Conservation (phyloP, 768 basidiomycete species). For the Podaxis rugospora region DNA sequence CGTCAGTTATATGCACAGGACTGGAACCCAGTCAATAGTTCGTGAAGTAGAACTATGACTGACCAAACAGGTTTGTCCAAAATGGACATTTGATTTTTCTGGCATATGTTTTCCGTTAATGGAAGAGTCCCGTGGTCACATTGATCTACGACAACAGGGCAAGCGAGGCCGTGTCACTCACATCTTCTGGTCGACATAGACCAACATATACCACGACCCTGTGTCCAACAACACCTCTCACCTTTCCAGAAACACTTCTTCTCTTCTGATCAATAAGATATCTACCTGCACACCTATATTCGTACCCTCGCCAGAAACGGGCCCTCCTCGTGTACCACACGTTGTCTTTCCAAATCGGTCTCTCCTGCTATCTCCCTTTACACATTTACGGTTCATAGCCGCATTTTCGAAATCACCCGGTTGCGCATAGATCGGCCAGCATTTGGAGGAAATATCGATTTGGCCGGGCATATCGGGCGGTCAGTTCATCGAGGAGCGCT, state of each 20-base stretch:
- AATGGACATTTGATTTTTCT: not conserved
- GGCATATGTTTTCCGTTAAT: not conserved
- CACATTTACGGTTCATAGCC: not conserved
- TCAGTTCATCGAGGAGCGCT: not conserved
- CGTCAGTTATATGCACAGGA: not conserved
- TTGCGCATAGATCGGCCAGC: not conserved
- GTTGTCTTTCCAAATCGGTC: conserved; percentile 11
- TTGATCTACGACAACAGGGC: not conserved
- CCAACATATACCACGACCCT: not conserved
- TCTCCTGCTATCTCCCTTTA: not conserved
- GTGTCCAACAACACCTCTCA: not conserved
- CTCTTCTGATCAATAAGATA: conserved; percentile 8
- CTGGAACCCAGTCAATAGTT: not conserved
- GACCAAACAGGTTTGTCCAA: not conserved
- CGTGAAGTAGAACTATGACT: not conserved
- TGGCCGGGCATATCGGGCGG: not conserved
- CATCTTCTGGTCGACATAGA: not conserved
- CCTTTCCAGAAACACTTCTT: conserved; percentile 4
- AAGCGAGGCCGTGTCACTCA: not conserved
- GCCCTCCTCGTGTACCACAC: conserved; percentile 13
- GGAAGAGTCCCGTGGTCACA: not conserved
- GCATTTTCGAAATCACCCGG: not conserved
- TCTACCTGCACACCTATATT: not conserved
- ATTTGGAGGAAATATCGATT: not conserved
- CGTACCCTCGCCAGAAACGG: not conserved